Evolutionary conservation across 805 yeast genomes (phyloP).

Genomic region (Wickerhamomyces rabaulensis): DNA sequence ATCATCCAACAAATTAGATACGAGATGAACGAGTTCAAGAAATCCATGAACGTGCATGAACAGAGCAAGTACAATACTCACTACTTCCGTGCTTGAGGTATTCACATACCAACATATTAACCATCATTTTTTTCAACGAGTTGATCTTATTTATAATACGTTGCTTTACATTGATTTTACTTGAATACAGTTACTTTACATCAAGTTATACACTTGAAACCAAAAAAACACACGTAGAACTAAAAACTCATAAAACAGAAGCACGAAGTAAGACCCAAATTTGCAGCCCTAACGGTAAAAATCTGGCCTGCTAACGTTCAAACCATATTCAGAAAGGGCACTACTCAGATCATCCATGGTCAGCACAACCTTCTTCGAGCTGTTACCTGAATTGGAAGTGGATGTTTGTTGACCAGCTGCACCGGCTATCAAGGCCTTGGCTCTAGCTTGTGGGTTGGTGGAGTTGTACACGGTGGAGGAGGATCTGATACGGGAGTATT

Average conservation of each 20-base stretch:
- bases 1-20: slow-evolving; percentile 51
- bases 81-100: slow-evolving; percentile 40
- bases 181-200: not conserved
- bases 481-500: slow-evolving; percentile 89
- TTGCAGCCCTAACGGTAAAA: slow-evolving; percentile 64
- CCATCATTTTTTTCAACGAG: not conserved
- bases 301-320: slow-evolving; percentile 87
- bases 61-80: slow-evolving; percentile 58
- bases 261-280: not conserved
- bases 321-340: slow-evolving; percentile 89
- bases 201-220: not conserved
- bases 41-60: slow-evolving; percentile 67
- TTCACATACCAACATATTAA: not conserved
- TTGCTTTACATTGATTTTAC: not conserved
- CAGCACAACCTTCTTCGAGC: slow-evolving; percentile 73
- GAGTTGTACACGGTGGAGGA: slow-evolving; percentile 81
- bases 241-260: not conserved
- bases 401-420: slow-evolving; percentile 37
- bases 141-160: not conserved
- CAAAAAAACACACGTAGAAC: not conserved
- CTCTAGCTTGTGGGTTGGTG: slow-evolving; percentile 80
- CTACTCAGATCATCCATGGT: slow-evolving; percentile 92
- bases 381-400: slow-evolving; percentile 31
- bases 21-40: slow-evolving; percentile 62
- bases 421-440: slow-evolving; percentile 70